These are phyloP conservation scores for Coniferiporia sulphurascens DNA, from an alignment of 1,284 basidiomycete genomes.

Conservation along the genomic window DNA sequence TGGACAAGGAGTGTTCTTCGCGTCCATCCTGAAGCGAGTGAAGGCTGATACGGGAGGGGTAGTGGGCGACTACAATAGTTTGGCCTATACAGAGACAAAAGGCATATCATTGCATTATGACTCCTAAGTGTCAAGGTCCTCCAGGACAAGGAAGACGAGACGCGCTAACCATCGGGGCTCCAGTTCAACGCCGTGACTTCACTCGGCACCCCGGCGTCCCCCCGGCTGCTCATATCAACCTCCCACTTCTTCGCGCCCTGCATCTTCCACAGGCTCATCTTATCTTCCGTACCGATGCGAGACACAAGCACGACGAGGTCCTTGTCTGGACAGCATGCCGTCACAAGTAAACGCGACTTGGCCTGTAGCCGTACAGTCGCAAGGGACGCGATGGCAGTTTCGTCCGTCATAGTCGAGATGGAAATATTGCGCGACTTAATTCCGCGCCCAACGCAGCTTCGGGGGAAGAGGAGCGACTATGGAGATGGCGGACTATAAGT, in stretches of 20 bases:
- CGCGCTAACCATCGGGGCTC: conserved; percentile 70
- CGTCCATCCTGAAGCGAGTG: conserved; percentile 74
- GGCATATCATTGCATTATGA: background rate
- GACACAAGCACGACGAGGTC: conserved; percentile 68
- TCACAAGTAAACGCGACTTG: conserved; percentile 49
- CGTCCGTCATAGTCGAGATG: conserved; percentile 34
- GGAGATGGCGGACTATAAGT: background rate
- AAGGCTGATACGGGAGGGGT: conserved; percentile 61
- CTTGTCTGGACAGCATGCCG: conserved; percentile 81
- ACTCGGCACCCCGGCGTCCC: conserved; percentile 30
- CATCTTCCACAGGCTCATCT: conserved; percentile 73
- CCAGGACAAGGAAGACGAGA: conserved; percentile 8
- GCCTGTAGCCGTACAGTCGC: conserved; percentile 53
- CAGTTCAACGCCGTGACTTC: conserved; percentile 60
- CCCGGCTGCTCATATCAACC: conserved; percentile 43
- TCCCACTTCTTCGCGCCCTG: conserved; percentile 79
- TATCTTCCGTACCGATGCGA: conserved; percentile 58
- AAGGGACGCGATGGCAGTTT: conserved; percentile 34
- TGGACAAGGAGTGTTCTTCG: conserved; percentile 41
- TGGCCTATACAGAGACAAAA: conserved; percentile 45
- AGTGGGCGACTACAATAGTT: conserved; percentile 64
- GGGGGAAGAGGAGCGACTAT: background rate
- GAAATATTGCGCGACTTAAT: too few species aligned
- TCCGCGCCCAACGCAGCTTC: background rate
- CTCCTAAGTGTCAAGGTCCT: background rate